Evolutionary conservation across 495 filamentous ascomycete genomes (phyloP), one percentile per base, ranked within the genome.

Genomic region (Cairneyella variabilis): DNA sequence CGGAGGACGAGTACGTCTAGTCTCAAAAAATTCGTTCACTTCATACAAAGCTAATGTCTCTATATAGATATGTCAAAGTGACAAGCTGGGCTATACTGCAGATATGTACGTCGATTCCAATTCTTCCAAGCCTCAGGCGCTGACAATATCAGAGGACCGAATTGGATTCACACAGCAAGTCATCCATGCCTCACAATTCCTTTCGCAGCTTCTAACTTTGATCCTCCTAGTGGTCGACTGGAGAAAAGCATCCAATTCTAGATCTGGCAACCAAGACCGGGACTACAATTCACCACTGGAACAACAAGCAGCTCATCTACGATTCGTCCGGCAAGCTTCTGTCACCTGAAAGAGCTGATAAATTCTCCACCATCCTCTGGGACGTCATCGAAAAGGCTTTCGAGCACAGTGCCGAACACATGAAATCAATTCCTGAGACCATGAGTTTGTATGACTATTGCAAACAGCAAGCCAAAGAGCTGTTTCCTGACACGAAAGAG

Each of bases 401-500:
- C 56, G 72, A 81, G 51, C 81, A 91, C 67, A 92, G 88, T 48
- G 89, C 89, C 59, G 71, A 77, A 42, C 66, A 86, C 44, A 73
- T 74, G 20, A 71, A 77, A 3, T 73, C 70, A 0, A 95, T 95
- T 37, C 78, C 81, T 8, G 60, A 76, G 0, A 71, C 79, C 5
- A 72, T 73, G 49, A 92, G 90, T 55, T 74, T 97, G 20, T 75
- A 80, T 49, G 86, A 96, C 63, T 97, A 88, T 64, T 84, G 91
- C 64, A 59, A 71, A 30, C 76, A 83, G 47, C 78, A 84, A 55
- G 69, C 89, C 0, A 54, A 63, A 5, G 68, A 69, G 47, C 70
- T 73, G 32, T 74, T 83, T 25, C 65, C 70, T 1, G 77, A 84
- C 23, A 75, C 69, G 1, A 61, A 68, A 5, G 58, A 62, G 21